phyloP scores from a whole-genome alignment of 2,329 filamentous ascomycete species.

The Metarhizium rileyi region DNA sequence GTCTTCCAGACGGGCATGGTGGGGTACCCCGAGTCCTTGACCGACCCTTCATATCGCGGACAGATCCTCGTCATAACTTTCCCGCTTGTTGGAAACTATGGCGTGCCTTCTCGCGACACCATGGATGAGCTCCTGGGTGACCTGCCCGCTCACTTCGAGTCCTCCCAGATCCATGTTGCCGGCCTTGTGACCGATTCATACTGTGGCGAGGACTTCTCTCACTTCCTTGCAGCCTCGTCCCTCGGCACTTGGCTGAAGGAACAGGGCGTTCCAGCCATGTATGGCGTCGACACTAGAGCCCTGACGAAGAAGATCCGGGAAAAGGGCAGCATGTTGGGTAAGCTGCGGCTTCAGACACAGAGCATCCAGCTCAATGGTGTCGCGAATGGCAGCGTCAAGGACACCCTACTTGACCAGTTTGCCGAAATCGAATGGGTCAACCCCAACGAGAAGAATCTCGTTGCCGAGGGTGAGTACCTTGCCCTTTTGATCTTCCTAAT shows the following conservation, averaged over 20 bases:
- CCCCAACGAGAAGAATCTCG: constrained; percentile 86
- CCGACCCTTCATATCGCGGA: constrained; percentile 77
- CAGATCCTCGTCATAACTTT: constrained; percentile 97
- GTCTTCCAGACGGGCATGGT: constrained; percentile 99
- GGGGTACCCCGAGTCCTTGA: constrained; percentile 90
- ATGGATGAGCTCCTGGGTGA: constrained; percentile 78
- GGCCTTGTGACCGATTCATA: constrained; percentile 88
- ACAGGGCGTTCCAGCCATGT: constrained; percentile 86
- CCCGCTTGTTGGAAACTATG: constrained; percentile 93
- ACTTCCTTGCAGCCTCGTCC: constrained; percentile 84
- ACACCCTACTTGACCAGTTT: constrained; percentile 41
- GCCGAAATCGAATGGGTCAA: constrained; percentile 82
- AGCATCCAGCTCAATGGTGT: constrained; percentile 30
- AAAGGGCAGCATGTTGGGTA: constrained; percentile 92
- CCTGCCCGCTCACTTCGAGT: constrained; percentile 88
- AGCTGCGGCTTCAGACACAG: constrained; percentile 63
- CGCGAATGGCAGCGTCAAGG: constrained; percentile 22
- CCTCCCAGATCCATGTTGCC: constrained; percentile 84
- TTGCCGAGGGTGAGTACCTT: constrained; percentile 72
- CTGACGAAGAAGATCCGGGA: constrained; percentile 91
- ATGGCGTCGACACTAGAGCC: constrained; percentile 86
- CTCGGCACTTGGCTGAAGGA: constrained; percentile 94
- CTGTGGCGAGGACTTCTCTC: constrained; percentile 88
- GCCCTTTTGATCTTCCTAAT: constrained; percentile 8
- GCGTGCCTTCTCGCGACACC: constrained; percentile 78